These are phyloP conservation scores for Trametes cubensis DNA, from an alignment of 768 basidiomycete species.

Conservation along the genomic window DNA sequence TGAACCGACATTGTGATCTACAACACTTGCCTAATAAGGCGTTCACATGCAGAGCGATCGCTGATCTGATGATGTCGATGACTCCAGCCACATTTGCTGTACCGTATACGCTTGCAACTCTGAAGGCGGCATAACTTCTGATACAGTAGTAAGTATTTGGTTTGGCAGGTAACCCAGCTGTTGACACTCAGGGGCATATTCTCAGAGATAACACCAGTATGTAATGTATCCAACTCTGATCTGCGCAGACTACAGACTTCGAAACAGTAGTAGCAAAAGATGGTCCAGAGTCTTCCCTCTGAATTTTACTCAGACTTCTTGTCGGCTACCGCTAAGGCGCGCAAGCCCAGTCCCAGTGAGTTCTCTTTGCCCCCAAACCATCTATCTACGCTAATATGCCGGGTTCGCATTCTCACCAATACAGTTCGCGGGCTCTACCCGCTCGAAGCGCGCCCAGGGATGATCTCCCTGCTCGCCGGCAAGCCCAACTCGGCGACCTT, in stretches of 20 bases:
- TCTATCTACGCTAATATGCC: background rate
- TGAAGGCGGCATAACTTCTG: too few species aligned
- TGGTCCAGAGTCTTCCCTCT: constrained; percentile 43
- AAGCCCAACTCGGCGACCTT: constrained; percentile 62
- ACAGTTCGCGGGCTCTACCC: constrained; percentile 69
- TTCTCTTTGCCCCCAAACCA: constrained; percentile 3
- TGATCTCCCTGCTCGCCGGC: constrained; percentile 86
- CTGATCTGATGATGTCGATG: constrained; percentile 5
- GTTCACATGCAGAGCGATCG: background rate
- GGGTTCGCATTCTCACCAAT: background rate
- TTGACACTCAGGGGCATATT: background rate
- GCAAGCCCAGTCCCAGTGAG: constrained; percentile 61
- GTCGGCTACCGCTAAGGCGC: constrained; percentile 61
- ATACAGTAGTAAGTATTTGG: too few species aligned
- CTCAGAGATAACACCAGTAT: background rate
- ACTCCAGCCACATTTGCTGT: background rate
- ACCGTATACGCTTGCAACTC: too few species aligned
- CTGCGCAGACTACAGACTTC: background rate
- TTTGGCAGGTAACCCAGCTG: too few species aligned
- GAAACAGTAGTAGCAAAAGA: background rate
- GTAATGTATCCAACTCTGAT: background rate
- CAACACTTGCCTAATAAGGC: constrained; percentile 8
- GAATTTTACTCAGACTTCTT: constrained; percentile 62
- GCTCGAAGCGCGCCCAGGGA: constrained; percentile 77
- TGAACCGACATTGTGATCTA: background rate